Conservation (phyloP, 441 rosid genomes). For the Pelargonium citronellum region DNA sequence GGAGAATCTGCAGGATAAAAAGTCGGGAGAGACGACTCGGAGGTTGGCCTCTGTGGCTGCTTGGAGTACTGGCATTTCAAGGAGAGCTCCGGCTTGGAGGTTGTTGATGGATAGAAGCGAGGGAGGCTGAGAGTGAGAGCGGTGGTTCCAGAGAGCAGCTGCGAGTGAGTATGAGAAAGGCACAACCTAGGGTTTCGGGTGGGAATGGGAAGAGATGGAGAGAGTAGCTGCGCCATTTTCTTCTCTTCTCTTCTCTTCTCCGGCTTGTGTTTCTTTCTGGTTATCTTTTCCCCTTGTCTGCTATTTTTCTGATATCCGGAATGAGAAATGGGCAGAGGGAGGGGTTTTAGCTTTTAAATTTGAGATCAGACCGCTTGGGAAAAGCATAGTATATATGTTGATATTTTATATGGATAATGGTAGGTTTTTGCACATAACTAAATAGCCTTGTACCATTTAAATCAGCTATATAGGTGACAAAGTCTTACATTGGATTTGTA, state of each 20-base stretch:
- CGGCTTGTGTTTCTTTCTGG: too few relatives aligned
- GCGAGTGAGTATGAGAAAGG: conserved; percentile 7
- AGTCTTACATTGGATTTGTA: too few relatives aligned
- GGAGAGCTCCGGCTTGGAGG: conserved; percentile 21
- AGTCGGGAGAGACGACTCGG: conserved; percentile 26
- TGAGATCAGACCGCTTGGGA: too few relatives aligned
- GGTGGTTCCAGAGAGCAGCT: background rate
- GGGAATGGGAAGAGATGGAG: conserved; percentile 2
- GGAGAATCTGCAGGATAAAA: conserved; percentile 25
- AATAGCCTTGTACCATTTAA: too few relatives aligned
- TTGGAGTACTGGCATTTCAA: conserved; percentile 58
- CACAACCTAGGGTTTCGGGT: conserved; percentile 11
- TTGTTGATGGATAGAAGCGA: conserved; percentile 13
- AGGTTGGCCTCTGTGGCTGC: conserved; percentile 29
- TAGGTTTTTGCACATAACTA: too few relatives aligned
- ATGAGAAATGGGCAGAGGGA: too few relatives aligned
- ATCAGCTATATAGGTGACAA: too few relatives aligned
- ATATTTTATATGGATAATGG: too few relatives aligned
- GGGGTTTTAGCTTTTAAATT: too few relatives aligned
- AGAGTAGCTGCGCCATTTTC: conserved; percentile 13
- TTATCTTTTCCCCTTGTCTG: too few relatives aligned
- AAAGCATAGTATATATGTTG: too few relatives aligned
- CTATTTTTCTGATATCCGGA: too few relatives aligned
- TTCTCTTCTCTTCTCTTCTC: background rate
- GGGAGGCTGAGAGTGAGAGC: background rate